Conservation (phyloP, 2,329 filamentous ascomycete genomes). For the Ophiostoma populinum region DNA sequence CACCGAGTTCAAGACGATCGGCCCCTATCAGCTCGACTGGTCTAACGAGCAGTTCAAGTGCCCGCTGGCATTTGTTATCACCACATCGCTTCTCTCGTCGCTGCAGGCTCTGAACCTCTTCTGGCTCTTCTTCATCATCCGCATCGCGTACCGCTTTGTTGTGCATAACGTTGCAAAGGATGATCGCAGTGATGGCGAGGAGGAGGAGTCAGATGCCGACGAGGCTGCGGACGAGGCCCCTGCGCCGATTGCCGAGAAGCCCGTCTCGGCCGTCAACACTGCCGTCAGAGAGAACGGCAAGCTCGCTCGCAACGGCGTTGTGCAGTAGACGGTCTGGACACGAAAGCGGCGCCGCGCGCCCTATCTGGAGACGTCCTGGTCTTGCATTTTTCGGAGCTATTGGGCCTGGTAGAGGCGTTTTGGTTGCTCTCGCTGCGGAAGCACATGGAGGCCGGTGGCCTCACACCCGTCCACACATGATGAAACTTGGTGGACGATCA, state of each 20-base stretch:
- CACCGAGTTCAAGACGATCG: constrained; percentile 57
- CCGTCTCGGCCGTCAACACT: background rate
- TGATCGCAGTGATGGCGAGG: constrained; percentile 53
- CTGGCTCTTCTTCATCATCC: constrained; percentile 63
- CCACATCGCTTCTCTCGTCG: constrained; percentile 42
- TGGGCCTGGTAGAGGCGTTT: too few relatives aligned
- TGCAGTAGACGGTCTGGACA: too few relatives aligned
- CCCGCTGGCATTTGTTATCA: constrained; percentile 49
- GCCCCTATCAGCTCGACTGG: constrained; percentile 63
- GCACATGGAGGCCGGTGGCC: too few relatives aligned
- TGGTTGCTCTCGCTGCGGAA: too few relatives aligned
- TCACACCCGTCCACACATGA: too few relatives aligned
- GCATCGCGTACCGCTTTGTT: constrained; percentile 57
- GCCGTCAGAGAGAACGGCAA: constrained; percentile 13
- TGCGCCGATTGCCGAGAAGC: constrained; percentile 3
- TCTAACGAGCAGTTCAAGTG: constrained; percentile 63
- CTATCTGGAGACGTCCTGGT: background rate
- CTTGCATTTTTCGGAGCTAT: background rate
- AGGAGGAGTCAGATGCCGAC: constrained; percentile 39
- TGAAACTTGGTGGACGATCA: too few relatives aligned
- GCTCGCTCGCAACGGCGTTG: constrained; percentile 3
- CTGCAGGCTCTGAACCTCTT: constrained; percentile 65
- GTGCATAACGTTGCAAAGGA: constrained; percentile 45
- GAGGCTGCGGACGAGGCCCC: constrained; percentile 11
- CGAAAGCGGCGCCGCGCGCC: too few relatives aligned